These are phyloP conservation scores for Russula griseocarnosa DNA, from an alignment of 768 basidiomycete species.

Conservation along the genomic window DNA sequence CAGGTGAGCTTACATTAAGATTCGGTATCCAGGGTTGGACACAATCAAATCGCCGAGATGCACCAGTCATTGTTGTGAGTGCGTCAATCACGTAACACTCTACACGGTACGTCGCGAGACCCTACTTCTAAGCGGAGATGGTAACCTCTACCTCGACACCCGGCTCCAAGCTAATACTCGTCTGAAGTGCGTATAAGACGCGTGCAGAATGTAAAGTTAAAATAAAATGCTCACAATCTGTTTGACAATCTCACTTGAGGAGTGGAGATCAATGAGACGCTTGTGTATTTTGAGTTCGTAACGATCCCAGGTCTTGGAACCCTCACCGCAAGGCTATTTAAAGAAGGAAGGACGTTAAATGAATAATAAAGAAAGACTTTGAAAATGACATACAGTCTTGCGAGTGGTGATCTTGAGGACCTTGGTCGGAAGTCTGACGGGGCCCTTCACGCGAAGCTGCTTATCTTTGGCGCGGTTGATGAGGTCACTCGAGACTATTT, in stretches of 20 bases:
- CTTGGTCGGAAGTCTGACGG: conserved; percentile 98
- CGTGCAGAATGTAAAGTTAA: not conserved
- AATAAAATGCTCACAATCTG: conserved; percentile 74
- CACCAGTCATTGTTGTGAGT: not conserved
- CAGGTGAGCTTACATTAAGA: too few species aligned
- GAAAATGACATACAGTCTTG: conserved; percentile 71
- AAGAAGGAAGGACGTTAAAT: conserved; percentile 1
- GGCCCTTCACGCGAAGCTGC: conserved; percentile 98
- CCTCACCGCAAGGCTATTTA: conserved; percentile 94
- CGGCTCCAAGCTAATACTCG: conserved; percentile 96
- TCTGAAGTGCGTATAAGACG: conserved; percentile 47
- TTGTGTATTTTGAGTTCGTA: conserved; percentile 99
- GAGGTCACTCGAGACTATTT: conserved; percentile 81
- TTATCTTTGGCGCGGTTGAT: conserved; percentile 99
- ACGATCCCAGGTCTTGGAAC: conserved; percentile 99
- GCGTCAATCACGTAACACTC: conserved; percentile 10
- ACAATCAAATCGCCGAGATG: not conserved
- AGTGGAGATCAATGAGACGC: conserved; percentile 97
- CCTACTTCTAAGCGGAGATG: conserved; percentile 62
- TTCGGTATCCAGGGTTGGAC: not conserved
- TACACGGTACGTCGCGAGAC: not conserved
- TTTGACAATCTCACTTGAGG: conserved; percentile 98
- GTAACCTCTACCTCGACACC: conserved; percentile 99
- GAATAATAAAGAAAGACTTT: not conserved
- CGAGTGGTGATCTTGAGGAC: conserved; percentile 98